Base-by-base conservation (phyloP, 2,329 filamentous ascomycete genomes). In the Pseudocercospora fuligena region DNA sequence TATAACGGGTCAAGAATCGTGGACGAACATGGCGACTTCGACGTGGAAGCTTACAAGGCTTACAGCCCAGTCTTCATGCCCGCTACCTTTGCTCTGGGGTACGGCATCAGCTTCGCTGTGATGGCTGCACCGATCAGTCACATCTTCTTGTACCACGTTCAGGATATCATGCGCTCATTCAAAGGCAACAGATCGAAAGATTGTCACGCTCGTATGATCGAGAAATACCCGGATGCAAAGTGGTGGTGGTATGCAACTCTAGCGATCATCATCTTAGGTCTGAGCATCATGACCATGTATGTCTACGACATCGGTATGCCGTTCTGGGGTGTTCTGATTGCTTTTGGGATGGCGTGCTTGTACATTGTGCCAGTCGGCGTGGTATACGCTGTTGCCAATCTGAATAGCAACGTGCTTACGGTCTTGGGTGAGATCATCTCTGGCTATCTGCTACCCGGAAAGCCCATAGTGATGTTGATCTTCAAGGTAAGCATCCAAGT, bases 121-220 rank as follows among this genome's bases (percentile, higher is more conserved):
- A 85, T 87, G 83, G 85, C 86, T 1, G 86, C 85, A 6, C 72
- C 87, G 29, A 77, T 87, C 25, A 73, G 79, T 2, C 85, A 88
- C 67, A 83, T 81, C 66, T 64, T 84, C 54, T 73, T 87, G 5
- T 88, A 88, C 71, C 87, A 84, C 83, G 83, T 85, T 2, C 79
- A 80, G 6, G 86, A 88, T 64, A 79, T 87, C 23, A 56, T 79
- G 2, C 71, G 71, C 5, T 78, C 86, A 0, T 86, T 80, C 73
- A 83, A 81, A 70, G 82, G 77, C 21, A 81, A 5, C 75, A 69
- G 16, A 83, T 78, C 25, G 80, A 82, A 19, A 85, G 88, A 64
- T 80, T 78, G 0, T 69, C 85, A 88, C 67, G 75, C 65, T 0
- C 79, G 86, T 68, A 87, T 87, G 85, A 74, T 73, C 1, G 82